Percentiles rank a stretch among this genome's conserved stretches.
Conservation (phyloP, 129 eudicot species). For the Heracleum sosnowskyi region DNA sequence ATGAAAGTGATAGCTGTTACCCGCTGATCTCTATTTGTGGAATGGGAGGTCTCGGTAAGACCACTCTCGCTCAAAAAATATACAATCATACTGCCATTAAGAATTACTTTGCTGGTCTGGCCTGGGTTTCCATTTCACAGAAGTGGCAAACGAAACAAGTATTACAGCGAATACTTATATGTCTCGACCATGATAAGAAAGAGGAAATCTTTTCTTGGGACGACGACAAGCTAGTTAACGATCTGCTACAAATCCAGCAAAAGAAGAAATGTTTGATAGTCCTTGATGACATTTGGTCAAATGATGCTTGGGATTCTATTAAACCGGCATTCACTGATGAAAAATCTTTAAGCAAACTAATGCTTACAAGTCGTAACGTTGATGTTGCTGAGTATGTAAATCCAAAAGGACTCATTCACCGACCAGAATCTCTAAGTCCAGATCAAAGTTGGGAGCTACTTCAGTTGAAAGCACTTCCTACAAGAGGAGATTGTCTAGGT, state of each 20-base stretch:
- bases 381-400: conserved; percentile 7
- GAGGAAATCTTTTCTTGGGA: background rate
- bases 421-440: conserved; percentile 12
- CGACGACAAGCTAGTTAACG: background rate
- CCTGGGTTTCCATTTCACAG: too few species aligned
- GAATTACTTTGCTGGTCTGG: too few species aligned
- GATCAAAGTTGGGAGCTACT: too few species aligned
- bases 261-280: background rate
- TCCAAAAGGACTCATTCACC: background rate
- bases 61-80: too few species aligned
- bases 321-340: background rate
- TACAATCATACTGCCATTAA: too few species aligned
- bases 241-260: background rate
- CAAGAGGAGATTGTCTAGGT: background rate
- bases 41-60: background rate
- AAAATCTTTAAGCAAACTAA: conserved; percentile 7
- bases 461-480: conserved; percentile 8
- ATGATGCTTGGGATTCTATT: background rate
- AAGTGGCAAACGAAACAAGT: background rate
- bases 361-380: conserved; percentile 19
- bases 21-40: background rate
- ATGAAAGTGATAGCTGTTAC: background rate
- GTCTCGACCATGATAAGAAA: background rate
- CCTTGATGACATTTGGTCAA: background rate
- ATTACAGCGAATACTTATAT: background rate